Evolutionary conservation across 495 filamentous ascomycete species (phyloP).

Genomic region (Talaromyces liani): DNA sequence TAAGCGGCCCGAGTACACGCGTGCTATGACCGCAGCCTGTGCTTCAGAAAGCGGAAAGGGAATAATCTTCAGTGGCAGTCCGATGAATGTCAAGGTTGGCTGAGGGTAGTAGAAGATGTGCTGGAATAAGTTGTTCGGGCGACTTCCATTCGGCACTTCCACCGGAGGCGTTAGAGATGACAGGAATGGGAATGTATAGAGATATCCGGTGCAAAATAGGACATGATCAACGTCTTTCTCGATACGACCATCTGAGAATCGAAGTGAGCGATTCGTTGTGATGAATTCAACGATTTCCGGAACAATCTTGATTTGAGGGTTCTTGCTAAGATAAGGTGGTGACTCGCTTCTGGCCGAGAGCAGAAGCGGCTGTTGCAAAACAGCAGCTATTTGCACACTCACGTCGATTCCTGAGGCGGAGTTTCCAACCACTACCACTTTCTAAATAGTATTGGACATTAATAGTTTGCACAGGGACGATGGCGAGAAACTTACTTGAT

Average conservation of each 20-base stretch:
- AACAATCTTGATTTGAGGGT: not conserved
- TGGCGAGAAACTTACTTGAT: constrained; percentile 24
- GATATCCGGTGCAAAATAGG: constrained; percentile 54
- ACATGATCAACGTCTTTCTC: constrained; percentile 46
- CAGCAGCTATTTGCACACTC: constrained; percentile 58
- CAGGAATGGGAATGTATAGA: constrained; percentile 53
- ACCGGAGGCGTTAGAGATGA: constrained; percentile 43
- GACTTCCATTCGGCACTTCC: constrained; percentile 58
- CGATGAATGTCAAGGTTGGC: constrained; percentile 73
- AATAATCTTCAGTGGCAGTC: constrained; percentile 68
- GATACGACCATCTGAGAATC: constrained; percentile 42
- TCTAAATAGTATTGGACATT: constrained; percentile 15
- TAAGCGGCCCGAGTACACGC: constrained; percentile 65
- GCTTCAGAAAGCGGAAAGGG: constrained; percentile 74
- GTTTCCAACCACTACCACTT: constrained; percentile 71
- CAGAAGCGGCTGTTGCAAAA: constrained; percentile 44
- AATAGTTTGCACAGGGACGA: not conserved
- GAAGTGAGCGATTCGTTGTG: constrained; percentile 35
- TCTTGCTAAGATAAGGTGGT: not conserved
- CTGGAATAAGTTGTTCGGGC: constrained; percentile 61
- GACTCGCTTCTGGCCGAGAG: constrained; percentile 28
- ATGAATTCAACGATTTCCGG: constrained; percentile 44
- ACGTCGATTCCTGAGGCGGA: constrained; percentile 77
- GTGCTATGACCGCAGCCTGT: constrained; percentile 70
- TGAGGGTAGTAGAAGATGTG: constrained; percentile 70